These are phyloP conservation scores for Cerioporus squamosus DNA, from an alignment of 1,284 basidiomycete genomes.

Conservation along the genomic window DNA sequence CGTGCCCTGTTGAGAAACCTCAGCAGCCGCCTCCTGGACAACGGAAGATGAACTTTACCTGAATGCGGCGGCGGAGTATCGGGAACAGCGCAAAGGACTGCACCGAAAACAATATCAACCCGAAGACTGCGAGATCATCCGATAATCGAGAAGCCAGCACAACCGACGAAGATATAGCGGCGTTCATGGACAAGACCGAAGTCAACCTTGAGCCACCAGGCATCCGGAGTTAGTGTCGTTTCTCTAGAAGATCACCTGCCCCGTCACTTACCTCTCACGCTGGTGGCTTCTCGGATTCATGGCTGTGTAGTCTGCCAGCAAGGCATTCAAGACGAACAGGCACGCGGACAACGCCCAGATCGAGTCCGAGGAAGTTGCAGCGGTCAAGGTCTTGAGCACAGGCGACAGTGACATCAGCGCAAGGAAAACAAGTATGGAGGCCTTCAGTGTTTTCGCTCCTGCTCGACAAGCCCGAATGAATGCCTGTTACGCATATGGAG, in stretches of 20 bases:
- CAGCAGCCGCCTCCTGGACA: not conserved
- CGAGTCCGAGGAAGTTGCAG: conserved; percentile 94
- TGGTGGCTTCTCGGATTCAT: conserved; percentile 34
- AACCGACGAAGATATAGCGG: conserved; percentile 91
- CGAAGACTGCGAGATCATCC: conserved; percentile 88
- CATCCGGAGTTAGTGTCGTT: conserved; percentile 27
- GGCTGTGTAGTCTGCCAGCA: conserved; percentile 70
- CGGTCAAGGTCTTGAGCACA: conserved; percentile 89
- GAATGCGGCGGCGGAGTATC: conserved; percentile 76
- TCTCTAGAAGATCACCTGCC: conserved; percentile 2
- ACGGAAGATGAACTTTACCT: conserved; percentile 53
- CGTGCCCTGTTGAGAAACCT: conserved; percentile 15
- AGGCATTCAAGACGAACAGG: conserved; percentile 65
- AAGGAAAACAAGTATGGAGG: conserved; percentile 85
- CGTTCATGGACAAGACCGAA: conserved; percentile 93
- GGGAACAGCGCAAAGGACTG: conserved; percentile 89
- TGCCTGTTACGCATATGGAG: not conserved
- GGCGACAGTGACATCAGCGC: conserved; percentile 90
- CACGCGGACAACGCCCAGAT: conserved; percentile 90
- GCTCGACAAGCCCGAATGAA: not conserved
- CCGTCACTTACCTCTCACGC: conserved; percentile 42
- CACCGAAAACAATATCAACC: conserved; percentile 86
- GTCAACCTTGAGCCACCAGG: conserved; percentile 60
- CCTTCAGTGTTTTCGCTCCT: conserved; percentile 74
- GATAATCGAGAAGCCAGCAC: conserved; percentile 91